A percentile compares a stretch with the other conserved stretches of the same genome.
These are phyloP conservation scores for Ganoderma lingzhi DNA, from an alignment of 1,284 basidiomycete genomes.

Conservation along the genomic window DNA sequence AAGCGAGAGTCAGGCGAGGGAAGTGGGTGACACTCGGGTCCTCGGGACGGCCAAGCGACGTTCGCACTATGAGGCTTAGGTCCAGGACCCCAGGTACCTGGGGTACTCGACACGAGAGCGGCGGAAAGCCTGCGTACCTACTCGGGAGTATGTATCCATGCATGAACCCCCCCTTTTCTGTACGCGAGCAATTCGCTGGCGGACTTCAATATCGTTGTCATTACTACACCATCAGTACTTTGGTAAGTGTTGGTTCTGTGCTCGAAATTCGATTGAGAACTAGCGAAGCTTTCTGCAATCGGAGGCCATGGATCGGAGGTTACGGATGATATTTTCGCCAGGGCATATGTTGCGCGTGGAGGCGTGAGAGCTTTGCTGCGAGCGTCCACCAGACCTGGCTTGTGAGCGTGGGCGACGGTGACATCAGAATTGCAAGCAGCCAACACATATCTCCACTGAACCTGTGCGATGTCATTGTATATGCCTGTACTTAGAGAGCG, in stretches of 20 bases:
- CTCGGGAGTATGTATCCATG: not conserved
- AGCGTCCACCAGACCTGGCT: not conserved
- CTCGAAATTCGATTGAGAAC: not conserved
- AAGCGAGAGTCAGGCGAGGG: slow-evolving; percentile 1
- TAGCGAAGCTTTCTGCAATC: not conserved
- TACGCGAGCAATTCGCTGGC: not conserved
- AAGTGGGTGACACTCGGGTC: not conserved
- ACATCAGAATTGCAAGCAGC: slow-evolving; percentile 2
- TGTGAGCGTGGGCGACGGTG: slow-evolving; percentile 1
- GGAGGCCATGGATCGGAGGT: not conserved
- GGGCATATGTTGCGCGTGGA: slow-evolving; percentile 3
- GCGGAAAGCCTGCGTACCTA: not conserved
- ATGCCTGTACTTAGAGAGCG: not conserved
- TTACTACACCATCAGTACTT: not conserved
- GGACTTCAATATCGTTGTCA: not conserved
- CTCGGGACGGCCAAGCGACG: slow-evolving; percentile 1
- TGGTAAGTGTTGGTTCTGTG: not conserved
- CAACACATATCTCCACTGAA: not conserved
- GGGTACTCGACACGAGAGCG: not conserved
- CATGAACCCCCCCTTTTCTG: not conserved
- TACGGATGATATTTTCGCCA: not conserved
- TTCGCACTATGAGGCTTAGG: not conserved
- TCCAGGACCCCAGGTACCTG: not conserved
- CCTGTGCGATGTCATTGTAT: not conserved
- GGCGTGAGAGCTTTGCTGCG: not conserved